Evolutionary conservation across 1,139 yeast species (phyloP).

Genomic region (Debaryomycetaceae sp.): DNA sequence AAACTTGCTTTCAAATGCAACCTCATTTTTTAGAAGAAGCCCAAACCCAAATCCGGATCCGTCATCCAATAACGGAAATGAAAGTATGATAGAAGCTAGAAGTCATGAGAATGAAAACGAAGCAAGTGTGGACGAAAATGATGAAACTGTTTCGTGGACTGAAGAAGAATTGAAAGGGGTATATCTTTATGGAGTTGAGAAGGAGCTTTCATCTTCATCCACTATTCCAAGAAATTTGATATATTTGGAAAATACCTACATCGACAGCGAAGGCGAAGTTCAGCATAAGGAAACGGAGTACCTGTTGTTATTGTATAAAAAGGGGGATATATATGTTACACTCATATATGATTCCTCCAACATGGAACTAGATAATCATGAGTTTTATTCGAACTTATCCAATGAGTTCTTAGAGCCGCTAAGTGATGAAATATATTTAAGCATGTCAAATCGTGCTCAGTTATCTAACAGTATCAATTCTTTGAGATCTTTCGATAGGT

Average conservation of each 20-base stretch:
- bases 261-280: constrained; percentile 5
- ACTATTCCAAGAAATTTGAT: constrained; percentile 25
- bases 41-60: constrained; percentile 2
- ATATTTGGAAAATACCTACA: constrained; percentile 18
- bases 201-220: constrained; percentile 3
- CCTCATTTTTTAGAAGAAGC: not conserved
- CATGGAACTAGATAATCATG: constrained; percentile 16
- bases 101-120: constrained; percentile 2
- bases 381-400: constrained; percentile 22
- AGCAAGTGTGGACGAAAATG: constrained; percentile 1
- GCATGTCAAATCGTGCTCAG: constrained; percentile 15
- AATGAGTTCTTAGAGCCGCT: constrained; percentile 18
- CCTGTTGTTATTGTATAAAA: constrained; percentile 29
- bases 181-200: constrained; percentile 16
- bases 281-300: constrained; percentile 21
- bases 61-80: not conserved
- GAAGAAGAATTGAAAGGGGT: constrained; percentile 15
- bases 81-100: not conserved
- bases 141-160: not conserved
- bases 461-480: constrained; percentile 30
- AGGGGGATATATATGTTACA: constrained; percentile 21
- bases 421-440: constrained; percentile 21
- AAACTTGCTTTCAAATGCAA: not conserved
- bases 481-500: constrained; percentile 18
- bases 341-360: constrained; percentile 30